These are phyloP conservation scores for Trichophyton verrucosum DNA, from an alignment of 2,329 filamentous ascomycete genomes.

Conservation along the genomic window DNA sequence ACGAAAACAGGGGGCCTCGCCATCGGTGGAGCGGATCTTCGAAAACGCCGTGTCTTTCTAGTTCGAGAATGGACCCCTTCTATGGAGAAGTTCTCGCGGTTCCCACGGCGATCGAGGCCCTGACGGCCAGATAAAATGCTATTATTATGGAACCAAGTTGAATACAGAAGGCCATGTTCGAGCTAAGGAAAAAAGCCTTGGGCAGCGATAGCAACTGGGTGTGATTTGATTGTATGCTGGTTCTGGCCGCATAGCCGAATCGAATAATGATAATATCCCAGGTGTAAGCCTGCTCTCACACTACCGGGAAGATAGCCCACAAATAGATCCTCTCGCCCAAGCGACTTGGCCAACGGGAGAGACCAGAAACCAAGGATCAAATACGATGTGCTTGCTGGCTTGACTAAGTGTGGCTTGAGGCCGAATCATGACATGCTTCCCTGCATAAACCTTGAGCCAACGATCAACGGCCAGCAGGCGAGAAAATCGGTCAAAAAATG, in stretches of 20 bases:
- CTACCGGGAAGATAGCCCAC: neutral
- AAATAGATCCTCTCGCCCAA: neutral
- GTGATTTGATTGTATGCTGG: neutral
- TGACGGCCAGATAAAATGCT: neutral
- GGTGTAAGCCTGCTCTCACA: neutral
- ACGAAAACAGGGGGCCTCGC: neutral
- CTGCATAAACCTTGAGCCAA: neutral
- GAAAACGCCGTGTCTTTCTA: neutral
- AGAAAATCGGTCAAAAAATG: neutral
- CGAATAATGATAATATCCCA: too few species aligned
- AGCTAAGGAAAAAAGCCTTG: neutral
- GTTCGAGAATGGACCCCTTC: neutral
- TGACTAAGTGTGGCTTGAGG: too few species aligned
- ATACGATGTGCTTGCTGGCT: too few species aligned
- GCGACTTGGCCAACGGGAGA: neutral
- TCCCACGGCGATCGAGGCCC: neutral
- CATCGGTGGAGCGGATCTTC: neutral
- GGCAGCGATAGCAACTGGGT: neutral
- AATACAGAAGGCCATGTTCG: neutral
- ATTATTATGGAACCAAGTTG: neutral
- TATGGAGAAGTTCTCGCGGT: neutral
- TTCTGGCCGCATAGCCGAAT: neutral
- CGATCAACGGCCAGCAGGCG: neutral
- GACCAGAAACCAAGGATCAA: neutral
- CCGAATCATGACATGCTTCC: neutral